phyloP scores from a whole-genome alignment of 2,329 filamentous ascomycete genomes.

The Alternaria ethzedia region DNA sequence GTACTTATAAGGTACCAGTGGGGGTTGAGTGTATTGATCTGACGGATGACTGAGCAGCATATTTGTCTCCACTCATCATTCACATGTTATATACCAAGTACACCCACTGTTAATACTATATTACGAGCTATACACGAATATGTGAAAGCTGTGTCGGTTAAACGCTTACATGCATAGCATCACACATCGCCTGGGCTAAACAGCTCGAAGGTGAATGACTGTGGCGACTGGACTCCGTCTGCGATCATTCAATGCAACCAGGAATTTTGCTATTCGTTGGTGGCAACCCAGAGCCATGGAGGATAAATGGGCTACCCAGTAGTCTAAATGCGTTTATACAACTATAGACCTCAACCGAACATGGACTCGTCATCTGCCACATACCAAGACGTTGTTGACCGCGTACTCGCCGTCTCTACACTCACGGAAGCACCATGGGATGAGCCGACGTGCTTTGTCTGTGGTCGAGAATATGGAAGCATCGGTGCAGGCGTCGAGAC shows the following conservation, averaged over 20 bases:
- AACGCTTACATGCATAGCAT: background rate
- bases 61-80: background rate
- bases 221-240: background rate
- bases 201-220: background rate
- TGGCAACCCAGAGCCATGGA: background rate
- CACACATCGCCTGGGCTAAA: background rate
- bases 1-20: background rate
- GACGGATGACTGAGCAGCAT: slow-evolving; percentile 13
- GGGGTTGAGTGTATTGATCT: slow-evolving; percentile 18
- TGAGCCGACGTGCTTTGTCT: background rate
- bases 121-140: background rate
- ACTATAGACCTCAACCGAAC: background rate
- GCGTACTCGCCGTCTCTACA: background rate
- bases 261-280: background rate
- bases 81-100: background rate
- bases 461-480: background rate
- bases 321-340: background rate
- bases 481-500: background rate
- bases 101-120: background rate
- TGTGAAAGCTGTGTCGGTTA: background rate
- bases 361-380: background rate
- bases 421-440: background rate
- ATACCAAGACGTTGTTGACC: slow-evolving; percentile 7
- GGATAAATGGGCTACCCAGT: background rate
- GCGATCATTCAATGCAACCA: background rate